These are phyloP conservation scores for Daldinia concentrica DNA, from an alignment of 495 filamentous ascomycete species.

Conservation along the genomic window DNA sequence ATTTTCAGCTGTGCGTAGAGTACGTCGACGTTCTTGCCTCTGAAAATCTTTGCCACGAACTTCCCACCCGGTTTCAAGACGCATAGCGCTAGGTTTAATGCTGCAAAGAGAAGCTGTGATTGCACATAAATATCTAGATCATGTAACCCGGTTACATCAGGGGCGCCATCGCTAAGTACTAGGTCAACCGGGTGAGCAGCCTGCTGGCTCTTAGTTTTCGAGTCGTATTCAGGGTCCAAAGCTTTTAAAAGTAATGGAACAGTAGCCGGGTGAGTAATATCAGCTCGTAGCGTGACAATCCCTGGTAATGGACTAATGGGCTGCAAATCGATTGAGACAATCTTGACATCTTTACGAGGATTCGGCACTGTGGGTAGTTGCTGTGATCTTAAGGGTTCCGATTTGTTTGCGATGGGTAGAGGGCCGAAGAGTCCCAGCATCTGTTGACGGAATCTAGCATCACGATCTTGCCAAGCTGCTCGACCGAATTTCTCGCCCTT, in stretches of 20 bases:
- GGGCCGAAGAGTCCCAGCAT: conserved; percentile 58
- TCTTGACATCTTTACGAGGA: conserved; percentile 81
- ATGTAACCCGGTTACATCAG: conserved; percentile 95
- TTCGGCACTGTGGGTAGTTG: conserved; percentile 47
- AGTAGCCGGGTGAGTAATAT: conserved; percentile 97
- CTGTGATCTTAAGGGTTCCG: conserved; percentile 36
- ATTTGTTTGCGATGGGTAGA: conserved; percentile 31
- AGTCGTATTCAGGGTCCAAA: conserved; percentile 77
- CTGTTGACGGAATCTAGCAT: conserved; percentile 66
- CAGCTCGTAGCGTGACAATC: conserved; percentile 88
- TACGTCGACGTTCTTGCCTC: conserved; percentile 90
- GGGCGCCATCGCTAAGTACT: conserved; percentile 93
- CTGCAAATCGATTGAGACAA: conserved; percentile 93
- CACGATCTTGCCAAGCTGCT: conserved; percentile 83
- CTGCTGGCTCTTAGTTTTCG: conserved; percentile 58
- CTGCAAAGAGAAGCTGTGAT: conserved; percentile 91
- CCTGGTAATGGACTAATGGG: conserved; percentile 93
- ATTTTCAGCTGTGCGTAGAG: conserved; percentile 91
- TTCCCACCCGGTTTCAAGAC: conserved; percentile 91
- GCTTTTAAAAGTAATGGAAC: conserved; percentile 87
- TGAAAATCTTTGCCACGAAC: conserved; percentile 98
- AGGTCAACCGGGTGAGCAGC: conserved; percentile 81
- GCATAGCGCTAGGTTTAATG: conserved; percentile 89
- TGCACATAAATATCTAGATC: conserved; percentile 98
- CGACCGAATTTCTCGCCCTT: conserved; percentile 90